Conservation (phyloP, 2,329 filamentous ascomycete species). For the Diaporthe citriasiana region DNA sequence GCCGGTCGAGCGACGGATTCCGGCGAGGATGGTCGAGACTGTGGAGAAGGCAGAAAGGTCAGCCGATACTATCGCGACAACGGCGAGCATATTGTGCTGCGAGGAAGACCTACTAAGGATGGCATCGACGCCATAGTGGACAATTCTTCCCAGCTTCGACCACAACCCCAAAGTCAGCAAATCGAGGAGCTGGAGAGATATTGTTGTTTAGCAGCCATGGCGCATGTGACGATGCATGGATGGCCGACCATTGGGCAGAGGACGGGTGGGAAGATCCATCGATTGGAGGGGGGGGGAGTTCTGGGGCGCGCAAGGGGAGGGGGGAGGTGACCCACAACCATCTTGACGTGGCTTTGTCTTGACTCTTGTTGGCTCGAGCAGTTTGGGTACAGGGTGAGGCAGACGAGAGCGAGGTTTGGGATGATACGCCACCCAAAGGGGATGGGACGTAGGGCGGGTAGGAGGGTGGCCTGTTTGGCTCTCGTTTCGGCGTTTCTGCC, state of each 20-base stretch:
- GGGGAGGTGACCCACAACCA: constrained; percentile 47
- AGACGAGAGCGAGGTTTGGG: constrained; percentile 23
- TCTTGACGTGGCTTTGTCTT: constrained; percentile 43
- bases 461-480: not conserved
- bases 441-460: not conserved
- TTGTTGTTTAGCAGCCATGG: constrained; percentile 57
- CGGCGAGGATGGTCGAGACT: constrained; percentile 97
- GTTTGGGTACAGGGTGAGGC: constrained; percentile 14
- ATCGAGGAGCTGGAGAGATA: constrained; percentile 69
- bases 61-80: not conserved
- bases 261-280: constrained; percentile 39
- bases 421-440: constrained; percentile 1
- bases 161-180: constrained; percentile 77
- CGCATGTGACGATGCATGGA: constrained; percentile 41
- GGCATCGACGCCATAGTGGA: constrained; percentile 96
- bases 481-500: constrained; percentile 28
- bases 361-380: constrained; percentile 16
- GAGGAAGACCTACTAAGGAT: constrained; percentile 78
- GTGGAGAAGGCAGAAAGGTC: not conserved
- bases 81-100: not conserved
- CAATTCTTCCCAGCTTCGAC: constrained; percentile 89
- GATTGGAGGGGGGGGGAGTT: not conserved
- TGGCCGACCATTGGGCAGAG: constrained; percentile 35
- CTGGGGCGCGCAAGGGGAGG: constrained; percentile 14
- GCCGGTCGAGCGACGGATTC: constrained; percentile 96